phyloP scores from a whole-genome alignment of 139 green algal genomes.

The Monoraphidium neglectum region DNA sequence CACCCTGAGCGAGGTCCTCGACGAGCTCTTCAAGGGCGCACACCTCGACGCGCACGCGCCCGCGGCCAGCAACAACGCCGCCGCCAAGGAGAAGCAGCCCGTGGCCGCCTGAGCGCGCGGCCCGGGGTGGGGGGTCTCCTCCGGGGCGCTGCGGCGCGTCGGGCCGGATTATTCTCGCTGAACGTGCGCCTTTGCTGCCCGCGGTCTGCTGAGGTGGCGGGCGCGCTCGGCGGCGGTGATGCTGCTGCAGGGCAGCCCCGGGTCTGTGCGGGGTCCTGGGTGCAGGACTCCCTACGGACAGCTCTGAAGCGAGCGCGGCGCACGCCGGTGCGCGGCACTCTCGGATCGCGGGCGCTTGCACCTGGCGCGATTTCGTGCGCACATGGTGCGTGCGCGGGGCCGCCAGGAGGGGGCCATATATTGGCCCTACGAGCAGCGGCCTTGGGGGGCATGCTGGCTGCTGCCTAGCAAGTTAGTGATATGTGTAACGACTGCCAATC shows the following conservation, averaged over 20 bases:
- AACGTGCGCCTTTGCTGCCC: background rate
- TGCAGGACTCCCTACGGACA: too few species aligned
- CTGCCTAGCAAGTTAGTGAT: too few species aligned
- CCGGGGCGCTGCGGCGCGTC: background rate
- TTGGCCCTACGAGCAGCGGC: too few species aligned
- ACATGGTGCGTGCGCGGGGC: too few species aligned
- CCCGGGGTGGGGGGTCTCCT: background rate
- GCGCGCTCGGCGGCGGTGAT: background rate
- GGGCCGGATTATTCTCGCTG: background rate
- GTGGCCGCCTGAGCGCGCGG: constrained; percentile 31
- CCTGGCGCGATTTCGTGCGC: too few species aligned
- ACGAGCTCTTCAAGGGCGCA: constrained; percentile 94
- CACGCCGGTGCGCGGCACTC: too few species aligned
- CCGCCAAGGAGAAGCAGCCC: constrained; percentile 34
- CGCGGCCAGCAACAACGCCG: background rate
- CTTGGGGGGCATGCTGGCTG: too few species aligned
- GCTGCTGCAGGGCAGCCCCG: background rate
- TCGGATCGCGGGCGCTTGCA: too few species aligned
- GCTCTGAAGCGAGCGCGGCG: too few species aligned
- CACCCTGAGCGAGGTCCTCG: constrained; percentile 95
- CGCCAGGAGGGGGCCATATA: too few species aligned
- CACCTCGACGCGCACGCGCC: constrained; percentile 63
- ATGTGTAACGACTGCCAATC: too few species aligned
- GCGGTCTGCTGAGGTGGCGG: background rate
- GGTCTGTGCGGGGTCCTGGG: background rate